Evolutionary conservation across 2,329 filamentous ascomycete genomes (phyloP), one percentile per base, ranked within the genome.

Genomic region (Aureobasidium subglaciale): DNA sequence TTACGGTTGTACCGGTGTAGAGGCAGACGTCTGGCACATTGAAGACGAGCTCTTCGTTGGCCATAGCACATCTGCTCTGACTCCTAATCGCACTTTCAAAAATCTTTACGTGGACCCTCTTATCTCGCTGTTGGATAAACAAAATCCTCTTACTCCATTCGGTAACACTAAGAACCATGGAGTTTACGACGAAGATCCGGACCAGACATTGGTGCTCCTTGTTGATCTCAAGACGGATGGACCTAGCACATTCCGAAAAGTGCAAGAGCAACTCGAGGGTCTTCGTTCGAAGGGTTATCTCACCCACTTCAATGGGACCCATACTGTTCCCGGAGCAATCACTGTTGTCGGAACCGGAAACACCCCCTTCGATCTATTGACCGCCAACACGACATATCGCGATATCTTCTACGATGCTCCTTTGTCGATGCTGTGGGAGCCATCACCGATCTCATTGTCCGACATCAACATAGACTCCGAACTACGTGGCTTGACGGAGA

Each of bases 331-430:
- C 20, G 73, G 85, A 1, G 81, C 83, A 1, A 69, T 90, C 32
- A 89, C 85, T 0, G 78, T 89, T 2, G 83, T 90, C 2, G 84
- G 79, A 1, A 87, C 84, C 1, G 86, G 87, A 11, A 80, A 80
- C 60, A 78, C 81, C 0, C 81, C 78, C 0, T 84, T 85, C 62
- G 75, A 81, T 55, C 64, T 78, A 8, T 63, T 87, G 9, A 69
- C 75, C 3, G 66, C 71, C n/a, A 80, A 81, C 62, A 61, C 70
- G 5, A 80, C 76, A 1, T 76, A 80, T 59, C 62, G 82, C 27
- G 82, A 87, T 65, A 71, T 82, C 55, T 69, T 86, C 68, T 84
- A 83, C 63, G 85, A 88, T 61, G 85, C 84, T 0, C 84, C 84
- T 0, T 73, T 87, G 0, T 68, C 74, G 55, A 63, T 70, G 61